Percentiles rank a stretch among this genome's conserved stretches.
phyloP scores from a whole-genome alignment of 164 flowering plant genomes.

The Malania oleifera region DNA sequence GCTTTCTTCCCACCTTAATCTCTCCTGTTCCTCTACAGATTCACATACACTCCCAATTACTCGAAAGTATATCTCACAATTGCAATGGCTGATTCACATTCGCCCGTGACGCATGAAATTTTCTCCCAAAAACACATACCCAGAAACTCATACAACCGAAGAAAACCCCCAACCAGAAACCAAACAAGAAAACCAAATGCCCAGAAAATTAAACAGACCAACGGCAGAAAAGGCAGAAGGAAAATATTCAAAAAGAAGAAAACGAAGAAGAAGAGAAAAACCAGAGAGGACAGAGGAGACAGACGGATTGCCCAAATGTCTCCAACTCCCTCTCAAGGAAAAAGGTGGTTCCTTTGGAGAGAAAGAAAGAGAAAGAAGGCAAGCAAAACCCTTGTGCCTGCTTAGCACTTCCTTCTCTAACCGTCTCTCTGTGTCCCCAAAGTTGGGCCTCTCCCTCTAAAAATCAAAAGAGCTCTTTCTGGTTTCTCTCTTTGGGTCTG shows the following conservation, averaged over 20 bases:
- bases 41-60: too few relatives aligned
- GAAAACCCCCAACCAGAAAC: too few relatives aligned
- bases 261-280: conserved; percentile 3
- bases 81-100: too few relatives aligned
- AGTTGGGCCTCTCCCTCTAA: background rate
- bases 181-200: too few relatives aligned
- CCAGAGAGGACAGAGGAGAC: conserved; percentile 59
- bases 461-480: too few relatives aligned
- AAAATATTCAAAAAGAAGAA: background rate
- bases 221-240: too few relatives aligned
- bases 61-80: too few relatives aligned
- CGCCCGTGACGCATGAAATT: too few relatives aligned
- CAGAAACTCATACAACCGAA: too few relatives aligned
- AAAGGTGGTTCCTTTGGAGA: conserved; percentile 23
- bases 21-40: conserved; percentile 4
- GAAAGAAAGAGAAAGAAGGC: conserved; percentile 68
- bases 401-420: conserved; percentile 57
- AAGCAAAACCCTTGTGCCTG: conserved; percentile 27
- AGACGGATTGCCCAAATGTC: conserved; percentile 51
- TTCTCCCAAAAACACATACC: too few relatives aligned
- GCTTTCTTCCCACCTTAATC: conserved; percentile 1
- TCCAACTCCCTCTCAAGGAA: conserved; percentile 53
- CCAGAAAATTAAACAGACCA: background rate
- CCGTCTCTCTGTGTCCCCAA: conserved; percentile 35
- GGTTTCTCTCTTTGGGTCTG: conserved; percentile 2